These are phyloP conservation scores for Capillidium heterosporum DNA, from an alignment of 371 early-diverging fungal genomes.

Conservation along the genomic window DNA sequence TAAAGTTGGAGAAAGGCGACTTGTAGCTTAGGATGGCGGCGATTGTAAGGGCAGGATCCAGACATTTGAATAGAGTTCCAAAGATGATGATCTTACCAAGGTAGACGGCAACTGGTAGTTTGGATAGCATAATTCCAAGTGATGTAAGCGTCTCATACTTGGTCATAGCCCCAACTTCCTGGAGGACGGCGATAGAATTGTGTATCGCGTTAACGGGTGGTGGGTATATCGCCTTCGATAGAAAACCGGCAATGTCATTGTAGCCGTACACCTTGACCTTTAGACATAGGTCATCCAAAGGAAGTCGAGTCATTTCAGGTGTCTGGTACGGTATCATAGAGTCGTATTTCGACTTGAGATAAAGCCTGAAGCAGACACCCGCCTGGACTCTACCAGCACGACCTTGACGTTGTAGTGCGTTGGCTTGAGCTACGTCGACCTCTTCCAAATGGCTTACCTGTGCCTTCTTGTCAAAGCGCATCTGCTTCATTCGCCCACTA, in stretches of 20 bases:
- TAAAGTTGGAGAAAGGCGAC: constrained; percentile 26
- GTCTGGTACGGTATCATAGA: constrained; percentile 41
- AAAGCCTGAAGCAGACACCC: constrained; percentile 91
- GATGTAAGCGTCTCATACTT: constrained; percentile 52
- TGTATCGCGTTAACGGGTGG: constrained; percentile 49
- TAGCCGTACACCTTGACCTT: constrained; percentile 41
- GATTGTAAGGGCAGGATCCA: constrained; percentile 51
- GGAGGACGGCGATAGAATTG: constrained; percentile 35
- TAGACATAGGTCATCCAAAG: constrained; percentile 53
- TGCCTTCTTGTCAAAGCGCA: constrained; percentile 86
- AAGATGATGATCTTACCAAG: constrained; percentile 64
- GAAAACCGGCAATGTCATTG: constrained; percentile 31
- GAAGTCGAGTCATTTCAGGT: constrained; percentile 55
- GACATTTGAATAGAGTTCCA: constrained; percentile 44
- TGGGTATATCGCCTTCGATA: constrained; percentile 52
- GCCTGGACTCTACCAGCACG: constrained; percentile 80
- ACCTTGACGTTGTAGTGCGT: constrained; percentile 93
- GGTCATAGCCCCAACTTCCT: constrained; percentile 28
- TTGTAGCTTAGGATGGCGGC: constrained; percentile 42
- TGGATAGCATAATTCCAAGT: constrained; percentile 66
- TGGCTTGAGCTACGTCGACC: constrained; percentile 81
- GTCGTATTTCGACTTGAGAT: constrained; percentile 67
- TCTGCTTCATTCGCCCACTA: constrained; percentile 91
- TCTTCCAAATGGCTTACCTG: constrained; percentile 80
- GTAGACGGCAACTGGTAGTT: constrained; percentile 57